Percentiles rank a stretch among this genome's conserved stretches.
phyloP scores from a whole-genome alignment of 352 stramenopile genomes.

The Globisporangium perplexum region DNA sequence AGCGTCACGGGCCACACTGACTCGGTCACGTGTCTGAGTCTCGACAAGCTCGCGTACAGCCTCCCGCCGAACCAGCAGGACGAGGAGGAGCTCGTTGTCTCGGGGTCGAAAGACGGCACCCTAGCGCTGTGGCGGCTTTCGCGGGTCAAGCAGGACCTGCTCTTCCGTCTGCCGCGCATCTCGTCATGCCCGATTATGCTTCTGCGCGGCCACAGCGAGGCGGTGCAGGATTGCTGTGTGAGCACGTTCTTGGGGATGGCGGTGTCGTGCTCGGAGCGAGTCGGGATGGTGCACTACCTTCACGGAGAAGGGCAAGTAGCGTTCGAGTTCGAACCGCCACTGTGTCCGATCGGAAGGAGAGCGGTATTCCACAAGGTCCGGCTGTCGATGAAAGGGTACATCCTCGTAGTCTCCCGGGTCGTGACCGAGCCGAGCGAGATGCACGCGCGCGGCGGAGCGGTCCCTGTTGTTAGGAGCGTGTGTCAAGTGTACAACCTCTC shows the following conservation, averaged over 20 bases:
- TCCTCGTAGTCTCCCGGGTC: constrained; percentile 37
- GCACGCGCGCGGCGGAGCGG: background rate
- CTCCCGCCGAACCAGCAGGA: constrained; percentile 31
- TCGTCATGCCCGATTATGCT: constrained; percentile 59
- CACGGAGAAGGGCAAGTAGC: constrained; percentile 68
- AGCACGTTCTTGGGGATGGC: constrained; percentile 62
- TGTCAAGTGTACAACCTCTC: constrained; percentile 68
- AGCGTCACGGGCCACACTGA: constrained; percentile 72
- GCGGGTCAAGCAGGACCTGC: constrained; percentile 60
- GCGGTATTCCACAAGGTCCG: constrained; percentile 39
- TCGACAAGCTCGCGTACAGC: constrained; percentile 58
- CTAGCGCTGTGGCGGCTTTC: constrained; percentile 71
- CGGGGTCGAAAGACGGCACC: constrained; percentile 59
- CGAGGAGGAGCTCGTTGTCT: constrained; percentile 72
- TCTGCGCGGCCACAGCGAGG: constrained; percentile 46
- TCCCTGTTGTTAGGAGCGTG: constrained; percentile 18
- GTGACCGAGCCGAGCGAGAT: background rate
- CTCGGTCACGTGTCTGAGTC: constrained; percentile 62
- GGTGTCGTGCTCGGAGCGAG: constrained; percentile 45
- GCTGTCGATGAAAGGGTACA: constrained; percentile 53
- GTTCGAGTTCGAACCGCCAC: constrained; percentile 45
- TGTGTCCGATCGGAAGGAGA: constrained; percentile 10
- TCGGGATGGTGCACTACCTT: constrained; percentile 66
- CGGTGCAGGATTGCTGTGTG: constrained; percentile 56
- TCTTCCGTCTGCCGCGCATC: constrained; percentile 67